phyloP scores from a whole-genome alignment of 2,329 filamentous ascomycete species.

The Neonectria hederae region DNA sequence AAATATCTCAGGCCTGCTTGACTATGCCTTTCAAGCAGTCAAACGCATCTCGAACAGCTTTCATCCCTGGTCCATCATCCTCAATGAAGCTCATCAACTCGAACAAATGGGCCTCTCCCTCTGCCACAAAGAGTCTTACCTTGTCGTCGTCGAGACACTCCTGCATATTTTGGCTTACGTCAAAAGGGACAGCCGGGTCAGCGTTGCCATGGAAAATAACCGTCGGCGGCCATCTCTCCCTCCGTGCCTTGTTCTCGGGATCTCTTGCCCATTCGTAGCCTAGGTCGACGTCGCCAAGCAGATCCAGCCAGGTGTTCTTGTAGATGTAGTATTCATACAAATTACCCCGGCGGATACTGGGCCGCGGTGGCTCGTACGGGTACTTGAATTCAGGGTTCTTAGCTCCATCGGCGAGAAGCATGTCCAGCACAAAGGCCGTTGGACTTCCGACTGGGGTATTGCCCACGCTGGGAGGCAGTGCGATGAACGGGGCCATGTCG shows the following conservation, averaged over 20 bases:
- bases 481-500: conserved; percentile 37
- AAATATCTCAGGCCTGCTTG: background rate
- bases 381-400: conserved; percentile 38
- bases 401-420: conserved; percentile 40
- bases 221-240: conserved; percentile 45
- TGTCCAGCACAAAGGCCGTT: conserved; percentile 39
- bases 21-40: conserved; percentile 38
- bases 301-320: conserved; percentile 41
- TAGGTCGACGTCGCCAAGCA: conserved; percentile 44
- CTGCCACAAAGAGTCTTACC: conserved; percentile 40
- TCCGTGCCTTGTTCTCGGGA: conserved; percentile 17
- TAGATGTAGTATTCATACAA: conserved; percentile 49
- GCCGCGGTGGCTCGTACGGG: background rate
- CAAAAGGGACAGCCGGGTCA: conserved; percentile 43
- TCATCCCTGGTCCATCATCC: conserved; percentile 42
- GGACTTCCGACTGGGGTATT: conserved; percentile 23
- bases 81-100: conserved; percentile 45
- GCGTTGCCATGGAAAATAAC: conserved; percentile 47
- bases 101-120: conserved; percentile 43
- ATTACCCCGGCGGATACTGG: conserved; percentile 21
- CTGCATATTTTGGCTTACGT: conserved; percentile 42
- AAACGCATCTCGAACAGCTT: conserved; percentile 38
- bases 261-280: conserved; percentile 45
- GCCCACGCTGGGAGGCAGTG: conserved; percentile 39
- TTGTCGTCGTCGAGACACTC: conserved; percentile 39